Evolutionary conservation across 1,284 basidiomycete species (phyloP).

Genomic region (Cronartium quercuum): DNA sequence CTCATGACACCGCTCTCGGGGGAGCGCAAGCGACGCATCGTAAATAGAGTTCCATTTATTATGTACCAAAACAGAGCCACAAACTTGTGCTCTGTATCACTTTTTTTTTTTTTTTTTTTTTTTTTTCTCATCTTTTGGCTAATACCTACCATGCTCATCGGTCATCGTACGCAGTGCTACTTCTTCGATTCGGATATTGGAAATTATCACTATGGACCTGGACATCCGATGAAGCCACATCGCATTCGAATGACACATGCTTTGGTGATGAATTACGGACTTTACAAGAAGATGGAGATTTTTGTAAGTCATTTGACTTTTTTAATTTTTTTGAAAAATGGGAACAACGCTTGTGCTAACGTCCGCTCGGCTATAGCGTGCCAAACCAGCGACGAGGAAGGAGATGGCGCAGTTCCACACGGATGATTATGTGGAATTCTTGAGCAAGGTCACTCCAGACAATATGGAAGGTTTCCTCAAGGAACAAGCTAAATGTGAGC

Average conservation of each 20-base stretch:
- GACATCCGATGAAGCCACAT: conserved; percentile 78
- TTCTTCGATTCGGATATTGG: conserved; percentile 87
- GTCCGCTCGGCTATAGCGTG: conserved; percentile 60
- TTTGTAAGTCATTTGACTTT: conserved; percentile 44
- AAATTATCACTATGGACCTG: conserved; percentile 94
- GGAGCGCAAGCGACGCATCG: conserved; percentile 26
- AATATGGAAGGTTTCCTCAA: conserved; percentile 81
- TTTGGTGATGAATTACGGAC: conserved; percentile 97
- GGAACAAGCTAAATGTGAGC: conserved; percentile 87
- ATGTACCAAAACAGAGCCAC: neutral
- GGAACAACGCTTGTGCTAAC: neutral
- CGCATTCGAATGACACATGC: conserved; percentile 99
- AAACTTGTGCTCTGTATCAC: neutral
- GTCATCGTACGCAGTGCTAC: conserved; percentile 45
- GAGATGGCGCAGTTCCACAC: conserved; percentile 96
- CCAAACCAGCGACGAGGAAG: conserved; percentile 96
- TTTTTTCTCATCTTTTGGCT: neutral
- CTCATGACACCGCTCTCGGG: conserved; percentile 28
- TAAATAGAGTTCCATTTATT: neutral
- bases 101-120: neutral
- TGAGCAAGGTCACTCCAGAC: conserved; percentile 73
- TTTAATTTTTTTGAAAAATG: neutral
- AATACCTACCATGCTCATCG: neutral
- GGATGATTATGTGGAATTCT: conserved; percentile 87
- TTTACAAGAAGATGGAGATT: conserved; percentile 52